Percentiles rank a stretch among this genome's conserved stretches.
phyloP scores from a whole-genome alignment of 441 rosid species.

The Bocquillonia castaneifolia region DNA sequence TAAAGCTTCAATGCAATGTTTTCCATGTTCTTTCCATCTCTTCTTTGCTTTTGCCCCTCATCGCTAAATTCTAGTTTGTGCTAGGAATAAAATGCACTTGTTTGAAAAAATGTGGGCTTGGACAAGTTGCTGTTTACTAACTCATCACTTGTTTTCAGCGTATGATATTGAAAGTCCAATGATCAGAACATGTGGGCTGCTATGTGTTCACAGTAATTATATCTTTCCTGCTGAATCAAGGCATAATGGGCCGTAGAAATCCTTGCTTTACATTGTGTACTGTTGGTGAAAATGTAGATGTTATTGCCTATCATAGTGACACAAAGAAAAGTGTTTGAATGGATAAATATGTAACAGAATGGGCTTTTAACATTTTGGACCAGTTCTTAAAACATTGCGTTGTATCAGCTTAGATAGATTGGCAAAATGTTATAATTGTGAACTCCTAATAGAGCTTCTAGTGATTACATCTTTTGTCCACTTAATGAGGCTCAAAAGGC shows the following conservation, averaged over 20 bases:
- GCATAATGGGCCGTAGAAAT: background rate
- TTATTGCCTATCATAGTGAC: background rate
- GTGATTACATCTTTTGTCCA: no score
- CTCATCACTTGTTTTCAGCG: background rate
- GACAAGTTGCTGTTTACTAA: background rate
- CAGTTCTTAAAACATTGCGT: background rate
- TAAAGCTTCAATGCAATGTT: background rate
- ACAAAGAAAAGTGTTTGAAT: background rate
- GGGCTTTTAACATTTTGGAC: background rate
- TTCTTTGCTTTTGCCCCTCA: background rate
- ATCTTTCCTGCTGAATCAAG: background rate
- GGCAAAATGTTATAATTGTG: no score
- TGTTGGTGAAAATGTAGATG: background rate
- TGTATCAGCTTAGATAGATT: background rate
- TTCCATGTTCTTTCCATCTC: background rate
- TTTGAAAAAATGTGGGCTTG: background rate
- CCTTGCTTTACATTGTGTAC: background rate
- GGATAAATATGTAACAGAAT: background rate
- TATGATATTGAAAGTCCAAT: background rate
- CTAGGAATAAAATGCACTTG: background rate
- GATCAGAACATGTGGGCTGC: background rate
- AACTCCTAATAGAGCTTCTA: no score
- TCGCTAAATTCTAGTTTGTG: background rate
- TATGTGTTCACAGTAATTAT: background rate
- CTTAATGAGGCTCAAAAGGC: background rate